Conservation (phyloP, 306 rosid species). For the Cucurbita argyrosperma region DNA sequence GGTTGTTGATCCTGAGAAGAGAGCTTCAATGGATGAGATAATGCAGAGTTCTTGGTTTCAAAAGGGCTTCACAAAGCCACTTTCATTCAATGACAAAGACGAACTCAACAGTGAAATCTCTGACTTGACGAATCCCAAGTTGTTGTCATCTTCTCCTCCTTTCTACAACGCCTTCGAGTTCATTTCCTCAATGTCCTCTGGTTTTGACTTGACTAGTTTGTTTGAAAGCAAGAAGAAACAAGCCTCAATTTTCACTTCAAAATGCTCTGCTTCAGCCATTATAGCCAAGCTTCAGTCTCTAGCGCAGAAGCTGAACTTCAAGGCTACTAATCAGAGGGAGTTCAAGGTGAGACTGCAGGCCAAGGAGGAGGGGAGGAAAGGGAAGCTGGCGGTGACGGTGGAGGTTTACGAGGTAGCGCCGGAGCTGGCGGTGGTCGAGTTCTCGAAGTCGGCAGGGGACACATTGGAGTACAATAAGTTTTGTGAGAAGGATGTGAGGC, state of each 20-base stretch:
- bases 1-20: constrained; percentile 41
- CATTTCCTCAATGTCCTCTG: constrained; percentile 55
- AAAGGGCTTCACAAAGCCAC: constrained; percentile 28
- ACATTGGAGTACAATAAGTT: constrained; percentile 52
- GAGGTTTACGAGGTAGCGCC: constrained; percentile 67
- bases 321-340: constrained; percentile 30
- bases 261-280: constrained; percentile 42
- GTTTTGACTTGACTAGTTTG: constrained; percentile 56
- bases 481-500: constrained; percentile 58
- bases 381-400: constrained; percentile 38
- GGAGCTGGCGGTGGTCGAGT: constrained; percentile 58
- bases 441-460: constrained; percentile 50
- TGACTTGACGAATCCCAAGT: constrained; percentile 2
- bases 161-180: constrained; percentile 75
- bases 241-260: constrained; percentile 44
- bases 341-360: constrained; percentile 47
- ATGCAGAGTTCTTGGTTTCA: constrained; percentile 54
- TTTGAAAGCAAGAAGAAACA: constrained; percentile 49
- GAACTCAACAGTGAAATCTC: background rate
- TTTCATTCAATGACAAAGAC: constrained; percentile 17
- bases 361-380: constrained; percentile 51
- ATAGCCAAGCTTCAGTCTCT: constrained; percentile 30
- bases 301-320: constrained; percentile 36
- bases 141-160: constrained; percentile 21
- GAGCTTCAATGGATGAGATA: constrained; percentile 39